Evolutionary conservation across 345 rosid species (phyloP).

Genomic region (Mallotus nudiflorus): DNA sequence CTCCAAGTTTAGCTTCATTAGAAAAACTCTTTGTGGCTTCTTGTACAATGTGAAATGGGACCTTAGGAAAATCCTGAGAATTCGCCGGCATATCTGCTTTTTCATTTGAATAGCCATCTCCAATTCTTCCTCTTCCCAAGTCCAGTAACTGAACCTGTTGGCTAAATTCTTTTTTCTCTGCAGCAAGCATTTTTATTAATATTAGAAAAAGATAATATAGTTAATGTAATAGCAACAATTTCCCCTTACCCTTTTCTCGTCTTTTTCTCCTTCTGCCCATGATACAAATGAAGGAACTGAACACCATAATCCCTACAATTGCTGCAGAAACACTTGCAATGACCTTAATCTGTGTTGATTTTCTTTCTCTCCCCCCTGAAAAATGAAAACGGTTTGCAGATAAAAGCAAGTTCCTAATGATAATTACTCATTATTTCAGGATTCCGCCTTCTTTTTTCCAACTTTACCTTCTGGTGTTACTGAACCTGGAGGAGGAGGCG

Average conservation of each 20-base stretch:
- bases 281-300: background rate
- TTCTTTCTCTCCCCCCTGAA: background rate
- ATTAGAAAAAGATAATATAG: background rate
- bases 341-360: conserved; percentile 8
- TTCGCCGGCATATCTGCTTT: conserved; percentile 15
- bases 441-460: background rate
- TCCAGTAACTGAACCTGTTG: conserved; percentile 24
- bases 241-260: background rate
- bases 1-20: conserved; percentile 41
- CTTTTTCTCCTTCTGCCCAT: conserved; percentile 8
- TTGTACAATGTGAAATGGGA: conserved; percentile 17
- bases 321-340: conserved; percentile 1
- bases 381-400: background rate
- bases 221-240: background rate
- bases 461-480: background rate
- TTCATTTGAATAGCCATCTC: background rate
- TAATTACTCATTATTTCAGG: too few relatives aligned
- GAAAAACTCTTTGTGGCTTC: conserved; percentile 35
- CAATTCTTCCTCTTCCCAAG: background rate
- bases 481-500: background rate
- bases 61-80: conserved; percentile 25
- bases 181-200: background rate
- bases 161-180: conserved; percentile 13
- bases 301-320: background rate
- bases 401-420: too few relatives aligned